A percentile compares a stretch with the other conserved stretches of the same genome.
Evolutionary conservation across 305 asterid genomes (phyloP).

Genomic region (Fraxinus floribunda): DNA sequence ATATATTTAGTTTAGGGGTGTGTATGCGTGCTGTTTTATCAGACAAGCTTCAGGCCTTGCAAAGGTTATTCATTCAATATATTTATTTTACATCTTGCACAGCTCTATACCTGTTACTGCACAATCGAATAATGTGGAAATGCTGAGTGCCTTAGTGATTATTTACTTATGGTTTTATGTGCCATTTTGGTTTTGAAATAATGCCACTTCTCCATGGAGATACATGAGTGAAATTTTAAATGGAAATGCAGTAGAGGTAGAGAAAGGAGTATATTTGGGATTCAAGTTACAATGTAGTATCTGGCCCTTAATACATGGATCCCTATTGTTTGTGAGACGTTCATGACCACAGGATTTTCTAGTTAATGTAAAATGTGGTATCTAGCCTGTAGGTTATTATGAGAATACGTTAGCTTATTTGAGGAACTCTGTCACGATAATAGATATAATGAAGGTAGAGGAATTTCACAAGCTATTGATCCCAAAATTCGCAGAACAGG

Average conservation of each 20-base stretch:
- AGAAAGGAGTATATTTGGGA: not conserved
- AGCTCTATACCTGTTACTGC: not conserved
- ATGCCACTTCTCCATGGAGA: not conserved
- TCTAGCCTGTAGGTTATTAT: not conserved
- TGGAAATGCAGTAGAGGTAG: not conserved
- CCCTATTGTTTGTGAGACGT: not conserved
- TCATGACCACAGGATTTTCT: not conserved
- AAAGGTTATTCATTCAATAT: not conserved
- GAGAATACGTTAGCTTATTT: not conserved
- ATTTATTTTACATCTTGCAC: not conserved
- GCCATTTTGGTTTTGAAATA: not conserved
- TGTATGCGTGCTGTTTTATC: not conserved
- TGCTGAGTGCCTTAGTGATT: not conserved
- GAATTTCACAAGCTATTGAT: not conserved
- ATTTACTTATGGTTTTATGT: not conserved
- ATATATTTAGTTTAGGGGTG: not conserved
- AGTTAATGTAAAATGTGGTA: not conserved
- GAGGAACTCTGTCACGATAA: not conserved
- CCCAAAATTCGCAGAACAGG: too few relatives aligned
- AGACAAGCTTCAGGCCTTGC: not conserved
- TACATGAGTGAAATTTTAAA: not conserved
- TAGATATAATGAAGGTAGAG: not conserved
- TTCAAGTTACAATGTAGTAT: constrained; percentile 1
- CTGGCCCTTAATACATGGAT: not conserved
- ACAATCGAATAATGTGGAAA: not conserved